phyloP scores from a whole-genome alignment of 805 yeast species.

The Ogataea methylovora region DNA sequence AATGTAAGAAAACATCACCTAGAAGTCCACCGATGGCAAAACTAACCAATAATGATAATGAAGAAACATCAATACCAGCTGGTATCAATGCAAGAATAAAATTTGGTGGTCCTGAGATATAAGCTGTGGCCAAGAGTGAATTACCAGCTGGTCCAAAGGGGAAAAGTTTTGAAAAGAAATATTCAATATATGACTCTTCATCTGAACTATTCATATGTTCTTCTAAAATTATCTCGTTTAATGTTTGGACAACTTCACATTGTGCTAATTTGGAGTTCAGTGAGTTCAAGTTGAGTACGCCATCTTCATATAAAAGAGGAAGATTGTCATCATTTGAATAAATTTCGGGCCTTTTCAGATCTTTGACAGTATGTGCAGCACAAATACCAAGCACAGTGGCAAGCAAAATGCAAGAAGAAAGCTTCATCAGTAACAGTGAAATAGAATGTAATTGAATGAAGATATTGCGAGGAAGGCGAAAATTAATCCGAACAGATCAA shows the following conservation, averaged over 20 bases:
- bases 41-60: slow-evolving; percentile 48
- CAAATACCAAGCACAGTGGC: too few relatives aligned
- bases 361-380: too few relatives aligned
- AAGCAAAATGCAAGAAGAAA: too few relatives aligned
- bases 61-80: slow-evolving; percentile 42
- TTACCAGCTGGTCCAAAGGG: slow-evolving; percentile 55
- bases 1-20: slow-evolving; percentile 68
- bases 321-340: too few relatives aligned
- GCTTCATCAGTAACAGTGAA: too few relatives aligned
- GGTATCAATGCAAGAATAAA: slow-evolving; percentile 50
- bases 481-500: too few relatives aligned
- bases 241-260: slow-evolving; percentile 33
- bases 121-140: slow-evolving; percentile 54
- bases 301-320: slow-evolving; percentile 19
- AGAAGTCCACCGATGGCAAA: slow-evolving; percentile 73
- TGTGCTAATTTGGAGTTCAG: slow-evolving; percentile 21
- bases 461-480: too few relatives aligned
- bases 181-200: slow-evolving; percentile 24
- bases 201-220: slow-evolving; percentile 4
- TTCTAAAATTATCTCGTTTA: slow-evolving; percentile 19
- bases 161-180: slow-evolving; percentile 34
- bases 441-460: too few relatives aligned
- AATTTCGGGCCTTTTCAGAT: too few relatives aligned
- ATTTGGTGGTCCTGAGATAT: slow-evolving; percentile 61
- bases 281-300: slow-evolving; percentile 33